A percentile compares a stretch with the other conserved stretches of the same genome.
Conservation (phyloP, 169 alveolate genomes). For the Theileria parva region DNA sequence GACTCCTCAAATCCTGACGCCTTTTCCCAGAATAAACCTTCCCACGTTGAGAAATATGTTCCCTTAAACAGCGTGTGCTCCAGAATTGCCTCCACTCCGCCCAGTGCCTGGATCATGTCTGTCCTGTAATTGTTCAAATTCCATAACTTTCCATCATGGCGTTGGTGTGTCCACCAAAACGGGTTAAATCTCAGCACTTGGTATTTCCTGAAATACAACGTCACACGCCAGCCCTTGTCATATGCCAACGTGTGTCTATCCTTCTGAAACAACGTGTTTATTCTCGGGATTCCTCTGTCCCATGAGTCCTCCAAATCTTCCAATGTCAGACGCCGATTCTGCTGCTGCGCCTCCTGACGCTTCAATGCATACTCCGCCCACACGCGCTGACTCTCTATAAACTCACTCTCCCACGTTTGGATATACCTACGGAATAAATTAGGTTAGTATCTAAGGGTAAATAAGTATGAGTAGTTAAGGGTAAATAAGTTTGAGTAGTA, state of each 20-base stretch:
- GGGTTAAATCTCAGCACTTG: conserved; percentile 96
- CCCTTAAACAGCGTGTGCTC: conserved; percentile 99
- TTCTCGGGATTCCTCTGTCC: conserved; percentile 99
- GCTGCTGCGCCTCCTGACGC: conserved; percentile 97
- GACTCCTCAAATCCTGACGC: conserved; percentile 99
- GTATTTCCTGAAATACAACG: conserved; percentile 97
- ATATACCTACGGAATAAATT: conserved; percentile 69
- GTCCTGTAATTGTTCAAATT: conserved; percentile 99
- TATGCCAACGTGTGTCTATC: conserved; percentile 99
- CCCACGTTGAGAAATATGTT: conserved; percentile 99
- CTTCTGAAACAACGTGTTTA: conserved; percentile 99
- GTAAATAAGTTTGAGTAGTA: no score
- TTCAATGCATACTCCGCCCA: conserved; percentile 99
- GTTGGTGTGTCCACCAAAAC: conserved; percentile 99
- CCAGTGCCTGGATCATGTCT: conserved; percentile 99
- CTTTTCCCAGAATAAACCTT: conserved; percentile 99
- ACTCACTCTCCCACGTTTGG: conserved; percentile 99
- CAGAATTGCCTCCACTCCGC: conserved; percentile 99
- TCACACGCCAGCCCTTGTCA: conserved; percentile 99
- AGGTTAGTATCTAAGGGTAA: no score
- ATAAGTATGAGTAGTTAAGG: no score
- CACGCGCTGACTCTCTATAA: conserved; percentile 98
- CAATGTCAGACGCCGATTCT: conserved; percentile 96
- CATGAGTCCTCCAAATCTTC: conserved; percentile 99
- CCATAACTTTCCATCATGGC: conserved; percentile 99